Conservation (phyloP, 306 rosid species). For the Corylus americana region DNA sequence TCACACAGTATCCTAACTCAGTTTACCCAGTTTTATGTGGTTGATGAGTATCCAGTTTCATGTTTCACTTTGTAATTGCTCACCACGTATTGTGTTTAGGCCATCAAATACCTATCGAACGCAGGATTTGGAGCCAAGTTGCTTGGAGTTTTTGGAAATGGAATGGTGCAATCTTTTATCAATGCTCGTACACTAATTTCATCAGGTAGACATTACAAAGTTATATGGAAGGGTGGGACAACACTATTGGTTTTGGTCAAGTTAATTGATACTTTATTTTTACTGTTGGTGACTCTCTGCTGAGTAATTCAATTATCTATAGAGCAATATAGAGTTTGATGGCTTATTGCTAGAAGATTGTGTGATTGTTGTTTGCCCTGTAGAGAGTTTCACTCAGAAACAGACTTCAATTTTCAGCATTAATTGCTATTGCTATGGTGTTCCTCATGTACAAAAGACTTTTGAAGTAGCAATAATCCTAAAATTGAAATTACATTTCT, state of each 20-base stretch:
- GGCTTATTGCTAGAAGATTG: background rate
- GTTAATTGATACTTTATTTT: background rate
- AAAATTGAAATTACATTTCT: background rate
- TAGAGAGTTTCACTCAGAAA: background rate
- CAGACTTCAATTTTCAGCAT: background rate
- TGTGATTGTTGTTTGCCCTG: background rate
- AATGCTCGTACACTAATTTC: constrained; percentile 69
- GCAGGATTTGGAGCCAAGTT: constrained; percentile 96
- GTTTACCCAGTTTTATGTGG: constrained; percentile 14
- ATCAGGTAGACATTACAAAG: constrained; percentile 49
- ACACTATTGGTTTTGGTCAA: background rate
- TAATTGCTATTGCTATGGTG: background rate
- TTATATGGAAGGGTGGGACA: constrained; percentile 1
- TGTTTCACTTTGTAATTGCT: constrained; percentile 28
- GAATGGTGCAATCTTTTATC: constrained; percentile 89
- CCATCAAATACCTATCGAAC: constrained; percentile 82
- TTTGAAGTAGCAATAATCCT: background rate
- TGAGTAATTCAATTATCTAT: background rate
- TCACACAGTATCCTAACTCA: constrained; percentile 23
- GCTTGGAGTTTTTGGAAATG: constrained; percentile 89
- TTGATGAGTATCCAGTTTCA: constrained; percentile 12
- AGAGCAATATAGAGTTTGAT: background rate
- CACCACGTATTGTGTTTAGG: constrained; percentile 54
- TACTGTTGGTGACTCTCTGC: background rate
- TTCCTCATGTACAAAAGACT: background rate